Evolutionary conservation across 805 yeast genomes (phyloP), one percentile per base, ranked within the genome.

Genomic region (Pichia thaimueangensis): DNA sequence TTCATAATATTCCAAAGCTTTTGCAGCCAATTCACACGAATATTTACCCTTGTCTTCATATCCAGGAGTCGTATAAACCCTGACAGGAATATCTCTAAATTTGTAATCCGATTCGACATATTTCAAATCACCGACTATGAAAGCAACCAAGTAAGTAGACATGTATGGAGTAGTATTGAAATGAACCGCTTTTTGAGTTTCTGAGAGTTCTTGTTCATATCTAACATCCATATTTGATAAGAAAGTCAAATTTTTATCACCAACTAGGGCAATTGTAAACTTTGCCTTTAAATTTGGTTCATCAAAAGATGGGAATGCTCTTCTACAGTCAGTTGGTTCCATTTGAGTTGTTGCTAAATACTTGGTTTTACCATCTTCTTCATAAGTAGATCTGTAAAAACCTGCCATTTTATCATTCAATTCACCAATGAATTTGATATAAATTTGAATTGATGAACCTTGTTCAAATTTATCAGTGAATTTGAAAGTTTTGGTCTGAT

Each of bases 401-500:
- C 80, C 81, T 2, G 78, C 70, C 80, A 76, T 73, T 54, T 75
- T 73, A 41, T 71, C 68, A 53, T 72, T 76, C 52, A 76, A 63
- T 29, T 58, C 58, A 35, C 74, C 81, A 40, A 55, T 53, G 52
- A 69, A 76, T 16, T 55, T 54, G 27, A 76, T 61, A 39, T 52
- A 42, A n/a, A 61, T 43, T 15, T 59, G 51, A 24, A 68, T 57
- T 11, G 46, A 39, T 7, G 51, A 53, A 20, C 68, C 71, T 9
- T 55, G 58, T 13, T 41, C 43, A 32, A 55, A 43, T 23, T 34
- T 15, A 7, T 64, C 56, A 31, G 68, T 73, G 52, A 89, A 80
- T 40, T 69, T 69, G 59, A 87, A 72, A 38, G 77, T 75, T 35
- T 79, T 74, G 31, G 77, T 71, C 67, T 91, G 95, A 47, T 71